Evolutionary conservation across 352 stramenopile species (phyloP).

Genomic region (Peronospora farinosa): DNA sequence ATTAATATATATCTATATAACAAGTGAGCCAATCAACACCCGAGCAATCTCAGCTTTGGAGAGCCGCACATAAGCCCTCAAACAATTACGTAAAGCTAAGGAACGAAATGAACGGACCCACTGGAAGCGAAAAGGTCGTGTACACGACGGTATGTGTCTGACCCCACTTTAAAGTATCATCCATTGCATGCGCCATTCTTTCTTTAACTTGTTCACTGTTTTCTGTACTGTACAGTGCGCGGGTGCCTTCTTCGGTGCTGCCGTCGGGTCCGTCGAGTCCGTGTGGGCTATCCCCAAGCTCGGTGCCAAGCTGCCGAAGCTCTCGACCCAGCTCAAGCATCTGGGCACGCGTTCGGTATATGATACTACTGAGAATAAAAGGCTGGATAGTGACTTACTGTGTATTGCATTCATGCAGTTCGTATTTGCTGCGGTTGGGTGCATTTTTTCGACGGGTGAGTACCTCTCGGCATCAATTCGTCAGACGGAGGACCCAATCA

Average conservation of each 20-base stretch:
- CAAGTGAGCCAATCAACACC: slow-evolving; percentile 14
- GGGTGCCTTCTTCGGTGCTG: slow-evolving; percentile 71
- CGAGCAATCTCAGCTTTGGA: slow-evolving; percentile 4
- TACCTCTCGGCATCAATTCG: slow-evolving; percentile 57
- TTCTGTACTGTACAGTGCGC: slow-evolving; percentile 35
- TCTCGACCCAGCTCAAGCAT: slow-evolving; percentile 72
- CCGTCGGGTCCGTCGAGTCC: slow-evolving; percentile 71
- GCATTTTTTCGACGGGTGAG: slow-evolving; percentile 62
- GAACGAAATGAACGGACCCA: slow-evolving; percentile 51
- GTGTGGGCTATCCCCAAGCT: slow-evolving; percentile 86
- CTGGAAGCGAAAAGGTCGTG: slow-evolving; percentile 75
- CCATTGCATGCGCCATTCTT: not conserved
- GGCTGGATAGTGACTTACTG: slow-evolving; percentile 2
- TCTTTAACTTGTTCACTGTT: not conserved
- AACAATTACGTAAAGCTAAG: slow-evolving; percentile 16
- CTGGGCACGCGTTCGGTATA: slow-evolving; percentile 65
- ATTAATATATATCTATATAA: not conserved
- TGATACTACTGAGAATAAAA: not conserved
- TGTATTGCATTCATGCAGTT: slow-evolving; percentile 34
- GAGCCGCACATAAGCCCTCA: slow-evolving; percentile 17
- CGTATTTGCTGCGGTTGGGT: slow-evolving; percentile 60
- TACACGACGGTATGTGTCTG: slow-evolving; percentile 45
- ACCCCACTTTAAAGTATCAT: not conserved
- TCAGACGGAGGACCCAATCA: slow-evolving; percentile 66
- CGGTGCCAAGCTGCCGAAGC: slow-evolving; percentile 77